Evolutionary conservation across 2,329 filamentous ascomycete species (phyloP), one percentile per base, ranked within the genome.

Genomic region (Macrophomina tecta): DNA sequence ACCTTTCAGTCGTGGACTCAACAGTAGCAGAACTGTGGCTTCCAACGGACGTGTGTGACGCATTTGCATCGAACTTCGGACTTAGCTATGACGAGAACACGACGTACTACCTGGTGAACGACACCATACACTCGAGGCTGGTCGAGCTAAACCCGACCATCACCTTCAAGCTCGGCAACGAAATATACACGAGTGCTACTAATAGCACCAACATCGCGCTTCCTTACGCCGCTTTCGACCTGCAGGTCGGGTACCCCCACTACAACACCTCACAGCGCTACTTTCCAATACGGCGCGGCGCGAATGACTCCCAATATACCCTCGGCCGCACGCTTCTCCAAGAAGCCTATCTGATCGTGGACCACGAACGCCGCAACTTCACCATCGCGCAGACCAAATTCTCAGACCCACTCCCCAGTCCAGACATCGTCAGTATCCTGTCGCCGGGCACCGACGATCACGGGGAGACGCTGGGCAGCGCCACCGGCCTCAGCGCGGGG

Each of bases 31-130:
- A 67, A 2, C 30, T 67, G 14, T 77, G 73, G 74, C 70, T 78
- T 5, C 76, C 76, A 0, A 9, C 67, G 0, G 65, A 68, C 12
- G 75, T 80, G 30, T 82, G 81, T 69, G 70, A 77, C 16, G 71
- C 70, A 9, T 81, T 82, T 66, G 78, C 79, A 69, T 18, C 68
- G 12, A 75, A 76, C 1, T 82, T 82, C 68, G 76, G 75, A 0
- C 70, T 82, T 1, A 76, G 71, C 2, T 82, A 78, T 71, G 76
- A 81, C 67, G 63, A 70, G 2, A 69, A 69, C 6, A 75, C 74
- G 11, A 74, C 79, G 8, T 70, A 80, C 2, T 82, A 82, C 63
- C 70, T 78, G 4, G 70, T 82, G 5, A 78, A 81, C 69, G 74
- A 78, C 16, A 77, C 73, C 0, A 71, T 76, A 3, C 80, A 81